Evolutionary conservation across 2,329 filamentous ascomycete genomes (phyloP).

Genomic region (Neurospora crassa): DNA sequence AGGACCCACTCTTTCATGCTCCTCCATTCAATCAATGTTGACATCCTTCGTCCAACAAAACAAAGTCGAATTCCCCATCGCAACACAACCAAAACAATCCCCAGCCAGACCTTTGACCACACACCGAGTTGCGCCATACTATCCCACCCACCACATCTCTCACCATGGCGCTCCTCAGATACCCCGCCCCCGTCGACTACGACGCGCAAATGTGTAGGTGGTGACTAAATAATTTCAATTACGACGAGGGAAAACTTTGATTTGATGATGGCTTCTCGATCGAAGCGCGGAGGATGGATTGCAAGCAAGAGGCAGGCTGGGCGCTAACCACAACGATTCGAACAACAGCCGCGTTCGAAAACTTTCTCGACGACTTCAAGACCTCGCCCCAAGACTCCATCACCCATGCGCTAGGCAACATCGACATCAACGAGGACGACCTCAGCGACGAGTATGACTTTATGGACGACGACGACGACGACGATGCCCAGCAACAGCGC

Average conservation of each 20-base stretch:
- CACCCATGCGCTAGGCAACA: slow-evolving; percentile 70
- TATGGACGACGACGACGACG: slow-evolving; percentile 73
- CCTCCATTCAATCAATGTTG: background rate
- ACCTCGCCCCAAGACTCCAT: slow-evolving; percentile 60
- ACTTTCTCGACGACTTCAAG: slow-evolving; percentile 85
- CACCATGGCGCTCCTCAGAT: slow-evolving; percentile 77
- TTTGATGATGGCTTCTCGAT: background rate
- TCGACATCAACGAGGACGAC: slow-evolving; percentile 81
- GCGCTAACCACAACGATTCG: background rate
- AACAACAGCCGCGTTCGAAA: slow-evolving; percentile 63
- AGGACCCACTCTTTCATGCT: background rate
- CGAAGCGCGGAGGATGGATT: background rate
- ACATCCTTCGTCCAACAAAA: background rate
- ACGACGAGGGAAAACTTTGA: background rate
- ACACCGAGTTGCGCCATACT: slow-evolving; percentile 2
- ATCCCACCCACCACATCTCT: slow-evolving; percentile 4
- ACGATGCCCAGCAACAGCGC: slow-evolving; percentile 45
- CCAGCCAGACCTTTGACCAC: background rate
- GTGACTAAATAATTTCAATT: background rate
- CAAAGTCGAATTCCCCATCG: slow-evolving; percentile 1
- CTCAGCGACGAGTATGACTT: slow-evolving; percentile 87
- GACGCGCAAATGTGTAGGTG: slow-evolving; percentile 68
- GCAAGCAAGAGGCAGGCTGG: background rate
- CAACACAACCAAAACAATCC: slow-evolving; percentile 7
- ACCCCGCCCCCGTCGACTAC: slow-evolving; percentile 76